These are phyloP conservation scores for Bryoerythrophyllum caledonicum DNA, from an alignment of 225 moss, liverwort and hornwort genomes.

Conservation along the genomic window DNA sequence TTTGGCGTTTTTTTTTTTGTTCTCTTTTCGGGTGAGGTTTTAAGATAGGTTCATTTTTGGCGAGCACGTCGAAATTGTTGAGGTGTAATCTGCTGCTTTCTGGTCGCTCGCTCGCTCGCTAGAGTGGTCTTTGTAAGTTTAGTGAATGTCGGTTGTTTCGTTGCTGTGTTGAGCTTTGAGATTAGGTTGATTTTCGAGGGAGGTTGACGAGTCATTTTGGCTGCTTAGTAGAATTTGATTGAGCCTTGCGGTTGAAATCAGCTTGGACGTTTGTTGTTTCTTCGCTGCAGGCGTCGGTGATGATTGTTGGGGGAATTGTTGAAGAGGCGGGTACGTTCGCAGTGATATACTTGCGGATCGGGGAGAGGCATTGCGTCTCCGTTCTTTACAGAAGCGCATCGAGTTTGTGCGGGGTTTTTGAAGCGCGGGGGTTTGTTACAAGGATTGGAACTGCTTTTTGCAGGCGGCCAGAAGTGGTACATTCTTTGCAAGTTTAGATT, in stretches of 20 bases:
- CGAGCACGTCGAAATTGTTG: not conserved
- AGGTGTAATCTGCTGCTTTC: not conserved
- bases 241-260: not conserved
- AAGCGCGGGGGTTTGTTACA: not conserved
- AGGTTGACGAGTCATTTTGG: not conserved
- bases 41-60: not conserved
- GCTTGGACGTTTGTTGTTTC: not conserved
- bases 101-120: not conserved
- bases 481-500: not conserved
- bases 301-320: not conserved
- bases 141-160: not conserved
- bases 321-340: not conserved
- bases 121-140: not conserved
- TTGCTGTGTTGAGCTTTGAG: not conserved
- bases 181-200: not conserved
- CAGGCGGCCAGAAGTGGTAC: not conserved
- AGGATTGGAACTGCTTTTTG: not conserved
- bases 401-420: not conserved
- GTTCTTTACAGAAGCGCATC: not conserved
- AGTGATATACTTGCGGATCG: not conserved
- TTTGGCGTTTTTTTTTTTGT: not conserved
- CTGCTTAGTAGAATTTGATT: too few species aligned
- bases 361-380: not conserved
- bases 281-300: not conserved
- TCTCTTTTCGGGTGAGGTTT: too few species aligned